phyloP scores from a whole-genome alignment of 2,329 filamentous ascomycete species.

The Nemania sp. region DNA sequence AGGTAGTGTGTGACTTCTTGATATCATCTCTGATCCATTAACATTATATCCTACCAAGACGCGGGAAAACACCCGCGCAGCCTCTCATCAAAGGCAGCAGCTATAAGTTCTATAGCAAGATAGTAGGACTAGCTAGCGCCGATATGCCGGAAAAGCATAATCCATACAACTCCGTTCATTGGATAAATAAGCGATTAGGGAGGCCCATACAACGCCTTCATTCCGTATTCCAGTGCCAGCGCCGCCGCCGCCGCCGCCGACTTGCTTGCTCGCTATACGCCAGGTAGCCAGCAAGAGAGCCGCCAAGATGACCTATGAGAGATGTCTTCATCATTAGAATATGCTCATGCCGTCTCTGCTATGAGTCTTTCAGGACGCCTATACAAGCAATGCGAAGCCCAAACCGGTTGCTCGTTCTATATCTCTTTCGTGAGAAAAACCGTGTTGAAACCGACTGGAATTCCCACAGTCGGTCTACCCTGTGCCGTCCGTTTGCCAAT shows the following conservation, averaged over 20 bases:
- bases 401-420: slow-evolving; percentile 28
- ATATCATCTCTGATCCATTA: slow-evolving; percentile 29
- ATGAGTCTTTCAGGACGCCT: slow-evolving; percentile 26
- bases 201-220: slow-evolving; percentile 2
- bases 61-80: slow-evolving; percentile 1
- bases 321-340: slow-evolving; percentile 28
- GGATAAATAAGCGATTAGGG: slow-evolving; percentile 4
- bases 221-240: neutral
- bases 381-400: slow-evolving; percentile 22
- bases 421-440: slow-evolving; percentile 25
- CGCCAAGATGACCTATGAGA: neutral
- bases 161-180: slow-evolving; percentile 25
- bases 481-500: slow-evolving; percentile 27
- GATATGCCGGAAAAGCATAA: slow-evolving; percentile 19
- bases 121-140: slow-evolving; percentile 23
- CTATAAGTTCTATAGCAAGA: slow-evolving; percentile 24
- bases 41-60: slow-evolving; percentile 29
- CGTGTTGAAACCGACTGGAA: slow-evolving; percentile 30
- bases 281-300: slow-evolving; percentile 3
- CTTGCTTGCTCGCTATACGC: slow-evolving; percentile 10
- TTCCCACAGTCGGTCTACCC: slow-evolving; percentile 29
- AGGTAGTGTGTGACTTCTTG: slow-evolving; percentile 21
- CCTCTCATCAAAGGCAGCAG: slow-evolving; percentile 15
- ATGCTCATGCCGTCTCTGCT: slow-evolving; percentile 23
- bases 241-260: neutral